These are phyloP conservation scores for Cyberlindnera nakhonratchasimensis DNA, from an alignment of 805 yeast species.

Conservation along the genomic window DNA sequence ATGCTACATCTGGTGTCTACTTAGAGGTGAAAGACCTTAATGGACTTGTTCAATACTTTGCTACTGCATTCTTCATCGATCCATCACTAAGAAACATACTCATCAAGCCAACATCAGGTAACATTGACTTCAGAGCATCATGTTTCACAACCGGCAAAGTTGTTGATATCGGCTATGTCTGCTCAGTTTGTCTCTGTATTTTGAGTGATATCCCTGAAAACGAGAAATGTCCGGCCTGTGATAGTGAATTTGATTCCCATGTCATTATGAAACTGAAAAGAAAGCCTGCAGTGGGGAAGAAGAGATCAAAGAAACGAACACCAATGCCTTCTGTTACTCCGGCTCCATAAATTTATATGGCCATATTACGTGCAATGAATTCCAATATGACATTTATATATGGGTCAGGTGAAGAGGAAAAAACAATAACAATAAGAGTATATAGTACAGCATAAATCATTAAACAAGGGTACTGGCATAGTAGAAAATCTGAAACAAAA, in stretches of 20 bases:
- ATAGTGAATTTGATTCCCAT: constrained; percentile 65
- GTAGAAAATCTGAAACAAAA: neutral
- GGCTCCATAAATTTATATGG: too few species aligned
- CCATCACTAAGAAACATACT: constrained; percentile 76
- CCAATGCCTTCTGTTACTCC: too few species aligned
- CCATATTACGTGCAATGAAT: too few species aligned
- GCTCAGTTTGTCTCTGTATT: constrained; percentile 89
- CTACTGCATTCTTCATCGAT: constrained; percentile 82
- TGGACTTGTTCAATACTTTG: constrained; percentile 79
- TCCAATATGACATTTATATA: too few species aligned
- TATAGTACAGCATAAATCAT: neutral
- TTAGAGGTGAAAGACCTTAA: constrained; percentile 60
- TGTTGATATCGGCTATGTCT: constrained; percentile 90
- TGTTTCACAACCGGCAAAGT: constrained; percentile 89
- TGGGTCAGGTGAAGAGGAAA: too few species aligned
- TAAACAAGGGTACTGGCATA: neutral
- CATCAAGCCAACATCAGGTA: constrained; percentile 75
- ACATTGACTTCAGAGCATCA: constrained; percentile 91
- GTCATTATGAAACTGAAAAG: constrained; percentile 55
- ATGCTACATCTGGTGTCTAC: constrained; percentile 90
- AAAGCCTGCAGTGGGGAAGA: constrained; percentile 51
- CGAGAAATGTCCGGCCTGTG: constrained; percentile 82
- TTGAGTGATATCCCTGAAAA: constrained; percentile 65
- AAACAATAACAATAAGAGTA: too few species aligned
- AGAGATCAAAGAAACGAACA: constrained; percentile 33